Evolutionary conservation across 805 yeast genomes (phyloP), one percentile per base, ranked within the genome.

Genomic region (Lachancea sp.): DNA sequence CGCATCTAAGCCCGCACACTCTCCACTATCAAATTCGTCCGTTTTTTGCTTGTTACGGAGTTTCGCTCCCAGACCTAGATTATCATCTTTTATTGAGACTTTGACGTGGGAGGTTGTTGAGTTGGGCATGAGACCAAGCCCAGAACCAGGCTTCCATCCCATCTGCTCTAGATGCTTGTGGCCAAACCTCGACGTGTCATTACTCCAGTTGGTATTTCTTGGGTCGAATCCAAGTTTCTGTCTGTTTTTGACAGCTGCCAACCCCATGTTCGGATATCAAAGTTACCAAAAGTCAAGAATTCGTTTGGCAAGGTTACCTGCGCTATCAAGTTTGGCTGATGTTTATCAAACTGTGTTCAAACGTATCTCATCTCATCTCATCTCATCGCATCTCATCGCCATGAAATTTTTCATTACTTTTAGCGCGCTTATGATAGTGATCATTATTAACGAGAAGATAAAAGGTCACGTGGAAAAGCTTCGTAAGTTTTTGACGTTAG

Each of bases 61-160:
- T 52, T 77, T 80, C n/a, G 95, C 85, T n/a, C 99, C 99, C 7
- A 91, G 71, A 0, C 99, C 99, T 2, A 78, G 65, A 42, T 76
- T 86, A 55, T 91, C 96, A 35, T 83, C 87, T 63, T 90, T 91
- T 12, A 88, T 67, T 3, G 78, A 65, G 11, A 93, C 93, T 58
- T 85, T 89, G 36, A 91, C 85, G 60, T 93, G 96, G 1, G 88
- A 69, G 0, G 88, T 85, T 36, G 78, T 74, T 3, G 93, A 81
- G 57, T 81, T 78, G 3, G 73, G 59, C 1, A 76, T 81, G 41
- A 77, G 62, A 1, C 99, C 99, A 17, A 91, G 73, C 7, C 98
- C 98, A 50, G 71, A 69, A 16, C 99, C 99, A 2, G 95, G 95
- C 42, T 71, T 74, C 99, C 99, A 91, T 15, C 99, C 99, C 59